phyloP scores from a whole-genome alignment of 1,139 yeast genomes.

The Debaryomycetaceae sp. region DNA sequence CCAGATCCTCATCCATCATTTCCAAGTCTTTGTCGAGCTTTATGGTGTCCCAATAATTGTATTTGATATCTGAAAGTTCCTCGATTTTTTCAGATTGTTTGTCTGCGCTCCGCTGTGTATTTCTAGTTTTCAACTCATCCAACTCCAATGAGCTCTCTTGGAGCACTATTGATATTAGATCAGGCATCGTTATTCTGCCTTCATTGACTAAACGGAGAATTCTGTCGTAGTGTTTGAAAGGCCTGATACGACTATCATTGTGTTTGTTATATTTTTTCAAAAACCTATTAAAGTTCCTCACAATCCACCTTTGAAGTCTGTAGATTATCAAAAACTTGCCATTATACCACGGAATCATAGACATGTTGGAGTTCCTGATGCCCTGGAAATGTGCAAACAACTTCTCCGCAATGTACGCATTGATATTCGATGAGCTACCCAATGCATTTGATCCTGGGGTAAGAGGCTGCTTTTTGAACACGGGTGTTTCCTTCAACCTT shows the following conservation, averaged over 20 bases:
- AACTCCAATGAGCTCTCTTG: slow-evolving; percentile 28
- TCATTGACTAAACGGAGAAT: slow-evolving; percentile 20
- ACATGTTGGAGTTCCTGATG: slow-evolving; percentile 14
- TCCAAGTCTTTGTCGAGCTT: slow-evolving; percentile 25
- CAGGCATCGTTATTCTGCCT: slow-evolving; percentile 18
- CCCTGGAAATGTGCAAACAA: slow-evolving; percentile 22
- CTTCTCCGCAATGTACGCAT: slow-evolving; percentile 25
- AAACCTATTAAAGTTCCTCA: slow-evolving; percentile 38
- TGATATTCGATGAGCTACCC: slow-evolving; percentile 9
- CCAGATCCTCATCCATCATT: slow-evolving; percentile 18
- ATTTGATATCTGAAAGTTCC: slow-evolving; percentile 19
- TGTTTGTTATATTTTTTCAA: slow-evolving; percentile 26
- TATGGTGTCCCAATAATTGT: slow-evolving; percentile 39
- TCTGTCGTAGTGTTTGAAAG: slow-evolving; percentile 22
- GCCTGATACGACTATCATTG: slow-evolving; percentile 15
- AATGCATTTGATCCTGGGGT: slow-evolving; percentile 1
- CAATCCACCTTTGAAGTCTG: slow-evolving; percentile 35
- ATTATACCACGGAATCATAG: slow-evolving; percentile 23
- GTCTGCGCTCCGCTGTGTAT: slow-evolving; percentile 4
- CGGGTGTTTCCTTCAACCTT: slow-evolving; percentile 10
- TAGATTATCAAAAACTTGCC: slow-evolving; percentile 21
- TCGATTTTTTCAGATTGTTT: not conserved
- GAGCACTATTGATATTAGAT: slow-evolving; percentile 23
- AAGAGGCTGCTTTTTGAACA: slow-evolving; percentile 8
- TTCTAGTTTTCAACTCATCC: slow-evolving; percentile 12